Percentiles rank a stretch among this genome's conserved stretches.
Evolutionary conservation across 2,329 filamentous ascomycete species (phyloP).

Genomic region (Lachnellula occidentalis): DNA sequence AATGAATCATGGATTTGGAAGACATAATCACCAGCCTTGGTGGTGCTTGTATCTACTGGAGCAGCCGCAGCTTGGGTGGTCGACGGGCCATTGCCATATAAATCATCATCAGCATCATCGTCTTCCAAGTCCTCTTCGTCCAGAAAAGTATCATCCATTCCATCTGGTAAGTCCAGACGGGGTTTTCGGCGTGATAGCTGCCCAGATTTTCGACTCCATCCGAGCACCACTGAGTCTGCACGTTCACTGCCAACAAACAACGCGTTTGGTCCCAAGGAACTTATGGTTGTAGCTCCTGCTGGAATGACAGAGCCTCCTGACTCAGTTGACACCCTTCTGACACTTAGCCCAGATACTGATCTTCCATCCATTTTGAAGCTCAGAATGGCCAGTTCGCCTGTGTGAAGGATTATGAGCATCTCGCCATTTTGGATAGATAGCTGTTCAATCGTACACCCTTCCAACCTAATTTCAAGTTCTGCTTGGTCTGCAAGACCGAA

Average conservation of each 20-base stretch:
- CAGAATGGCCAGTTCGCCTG: constrained; percentile 69
- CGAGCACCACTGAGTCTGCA: constrained; percentile 73
- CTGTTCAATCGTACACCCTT: constrained; percentile 72
- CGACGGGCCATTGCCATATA: constrained; percentile 55
- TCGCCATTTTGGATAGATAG: constrained; percentile 75
- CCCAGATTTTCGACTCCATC: constrained; percentile 66
- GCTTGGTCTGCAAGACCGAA: constrained; percentile 87
- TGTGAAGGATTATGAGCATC: constrained; percentile 73
- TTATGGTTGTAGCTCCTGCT: constrained; percentile 62
- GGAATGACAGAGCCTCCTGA: constrained; percentile 59
- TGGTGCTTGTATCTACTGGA: constrained; percentile 30
- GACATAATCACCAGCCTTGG: constrained; percentile 57
- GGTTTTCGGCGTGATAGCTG: constrained; percentile 58
- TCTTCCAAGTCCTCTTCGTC: constrained; percentile 47
- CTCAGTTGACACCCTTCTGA: constrained; percentile 59
- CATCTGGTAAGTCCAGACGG: constrained; percentile 46
- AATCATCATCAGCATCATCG: constrained; percentile 46
- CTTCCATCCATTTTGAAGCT: constrained; percentile 85
- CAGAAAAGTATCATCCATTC: constrained; percentile 50
- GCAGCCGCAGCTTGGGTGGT: constrained; percentile 33
- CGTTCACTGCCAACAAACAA: constrained; percentile 85
- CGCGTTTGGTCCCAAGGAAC: constrained; percentile 59
- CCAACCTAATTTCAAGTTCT: constrained; percentile 70
- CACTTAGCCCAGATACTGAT: constrained; percentile 79
- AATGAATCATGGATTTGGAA: constrained; percentile 76